phyloP scores from a whole-genome alignment of 768 basidiomycete species.

The Amanita inopinata region DNA sequence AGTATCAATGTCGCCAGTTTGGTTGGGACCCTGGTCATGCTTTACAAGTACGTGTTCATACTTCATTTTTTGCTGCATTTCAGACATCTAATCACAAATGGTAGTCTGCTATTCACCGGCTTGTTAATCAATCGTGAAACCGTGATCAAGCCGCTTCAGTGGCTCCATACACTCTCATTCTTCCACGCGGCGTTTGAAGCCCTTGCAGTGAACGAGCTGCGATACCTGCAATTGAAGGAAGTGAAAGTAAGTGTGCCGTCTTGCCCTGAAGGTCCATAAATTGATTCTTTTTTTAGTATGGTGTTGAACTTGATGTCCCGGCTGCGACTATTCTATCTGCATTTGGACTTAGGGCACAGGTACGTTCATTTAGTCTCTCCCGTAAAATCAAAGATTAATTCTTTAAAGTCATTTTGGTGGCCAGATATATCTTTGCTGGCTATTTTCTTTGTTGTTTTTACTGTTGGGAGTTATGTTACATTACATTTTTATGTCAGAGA shows the following conservation, averaged over 20 bases:
- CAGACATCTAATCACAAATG: background rate
- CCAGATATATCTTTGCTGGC: slow-evolving; percentile 82
- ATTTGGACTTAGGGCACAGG: slow-evolving; percentile 88
- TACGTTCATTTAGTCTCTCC: slow-evolving; percentile 19
- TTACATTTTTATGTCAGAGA: slow-evolving; percentile 90
- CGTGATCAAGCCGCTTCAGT: slow-evolving; percentile 59
- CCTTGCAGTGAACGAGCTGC: slow-evolving; percentile 92
- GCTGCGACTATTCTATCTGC: slow-evolving; percentile 91
- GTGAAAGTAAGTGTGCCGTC: slow-evolving; percentile 49
- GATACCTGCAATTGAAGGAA: slow-evolving; percentile 89
- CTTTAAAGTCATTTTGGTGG: slow-evolving; percentile 98
- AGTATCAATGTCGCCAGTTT: slow-evolving; percentile 85
- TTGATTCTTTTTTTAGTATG: no score
- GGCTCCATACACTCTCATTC: slow-evolving; percentile 90
- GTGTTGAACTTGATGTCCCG: slow-evolving; percentile 93
- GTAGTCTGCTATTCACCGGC: slow-evolving; percentile 89
- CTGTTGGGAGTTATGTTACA: slow-evolving; percentile 63
- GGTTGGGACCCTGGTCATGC: slow-evolving; percentile 92
- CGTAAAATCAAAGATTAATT: no score
- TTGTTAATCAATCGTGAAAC: slow-evolving; percentile 90
- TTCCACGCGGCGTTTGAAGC: slow-evolving; percentile 99
- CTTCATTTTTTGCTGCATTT: background rate
- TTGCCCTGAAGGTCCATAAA: slow-evolving; percentile 2
- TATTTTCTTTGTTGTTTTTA: slow-evolving; percentile 81
- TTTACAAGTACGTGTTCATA: slow-evolving; percentile 77